A percentile compares a stretch with the other conserved stretches of the same genome.
phyloP scores from a whole-genome alignment of 495 filamentous ascomycete genomes.

The Xylaria longipes region DNA sequence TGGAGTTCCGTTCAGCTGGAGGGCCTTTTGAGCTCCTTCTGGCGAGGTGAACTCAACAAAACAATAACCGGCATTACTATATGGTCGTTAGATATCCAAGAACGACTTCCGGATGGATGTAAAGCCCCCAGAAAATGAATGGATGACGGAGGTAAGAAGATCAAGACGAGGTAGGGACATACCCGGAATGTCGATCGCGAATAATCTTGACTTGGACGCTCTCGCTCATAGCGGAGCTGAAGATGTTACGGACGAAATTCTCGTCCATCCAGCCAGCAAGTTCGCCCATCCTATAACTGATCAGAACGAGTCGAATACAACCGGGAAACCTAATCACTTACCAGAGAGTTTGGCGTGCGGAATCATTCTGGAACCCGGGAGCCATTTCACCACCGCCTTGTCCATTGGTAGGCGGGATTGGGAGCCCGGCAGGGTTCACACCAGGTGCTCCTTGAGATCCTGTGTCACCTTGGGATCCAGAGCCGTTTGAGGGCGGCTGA shows the following conservation, averaged over 20 bases:
- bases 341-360: conserved; percentile 51
- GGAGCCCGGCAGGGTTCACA: conserved; percentile 34
- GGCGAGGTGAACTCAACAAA: conserved; percentile 92
- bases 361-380: conserved; percentile 34
- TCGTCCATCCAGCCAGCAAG: conserved; percentile 99
- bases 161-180: conserved; percentile 48
- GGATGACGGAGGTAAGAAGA: neutral
- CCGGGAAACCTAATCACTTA: conserved; percentile 30
- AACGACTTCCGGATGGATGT: neutral
- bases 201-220: conserved; percentile 99
- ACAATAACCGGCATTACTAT: conserved; percentile 96
- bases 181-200: conserved; percentile 99
- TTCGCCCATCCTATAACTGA: conserved; percentile 90
- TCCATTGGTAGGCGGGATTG: conserved; percentile 38
- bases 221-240: conserved; percentile 84
- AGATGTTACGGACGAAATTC: conserved; percentile 94
- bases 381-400: conserved; percentile 35
- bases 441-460: conserved; percentile 40
- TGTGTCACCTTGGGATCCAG: conserved; percentile 39
- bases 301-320: neutral
- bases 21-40: conserved; percentile 87
- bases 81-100: neutral
- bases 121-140: neutral
- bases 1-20: conserved; percentile 83
- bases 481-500: conserved; percentile 40